Percentiles rank a stretch among this genome's conserved stretches.
phyloP scores from a whole-genome alignment of 805 yeast genomes.

The Barnettozyma siamensis region DNA sequence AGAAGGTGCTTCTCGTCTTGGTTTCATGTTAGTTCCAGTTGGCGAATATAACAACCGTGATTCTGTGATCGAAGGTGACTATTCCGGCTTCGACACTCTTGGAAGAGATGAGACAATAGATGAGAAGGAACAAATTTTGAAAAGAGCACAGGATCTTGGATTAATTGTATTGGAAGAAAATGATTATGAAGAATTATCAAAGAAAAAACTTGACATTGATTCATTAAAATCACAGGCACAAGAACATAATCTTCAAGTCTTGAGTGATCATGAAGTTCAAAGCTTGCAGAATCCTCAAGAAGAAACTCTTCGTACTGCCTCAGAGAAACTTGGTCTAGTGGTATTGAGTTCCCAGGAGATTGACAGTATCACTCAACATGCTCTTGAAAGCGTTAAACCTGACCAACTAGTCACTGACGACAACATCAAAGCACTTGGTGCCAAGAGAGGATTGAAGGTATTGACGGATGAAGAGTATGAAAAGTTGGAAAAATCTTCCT shows the following conservation, averaged over 20 bases:
- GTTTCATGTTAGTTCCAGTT: slow-evolving; percentile 14
- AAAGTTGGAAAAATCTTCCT: slow-evolving; percentile 1
- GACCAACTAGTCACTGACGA: background rate
- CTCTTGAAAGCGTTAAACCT: slow-evolving; percentile 9
- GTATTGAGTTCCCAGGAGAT: slow-evolving; percentile 21
- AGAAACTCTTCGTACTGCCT: slow-evolving; percentile 14
- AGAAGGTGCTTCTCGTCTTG: slow-evolving; percentile 15
- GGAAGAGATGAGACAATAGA: slow-evolving; percentile 6
- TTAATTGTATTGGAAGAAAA: slow-evolving; percentile 24
- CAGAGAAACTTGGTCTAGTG: slow-evolving; percentile 14
- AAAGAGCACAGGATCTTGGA: slow-evolving; percentile 17
- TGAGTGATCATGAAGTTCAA: slow-evolving; percentile 18
- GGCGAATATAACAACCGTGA: slow-evolving; percentile 5
- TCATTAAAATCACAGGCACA: slow-evolving; percentile 11
- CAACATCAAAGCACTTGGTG: slow-evolving; percentile 4
- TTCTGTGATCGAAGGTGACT: slow-evolving; percentile 8
- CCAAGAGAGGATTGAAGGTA: slow-evolving; percentile 2
- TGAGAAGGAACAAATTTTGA: slow-evolving; percentile 6
- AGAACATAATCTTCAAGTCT: slow-evolving; percentile 15
- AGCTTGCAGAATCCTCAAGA: slow-evolving; percentile 10
- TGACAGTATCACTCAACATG: slow-evolving; percentile 2
- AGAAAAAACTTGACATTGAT: background rate
- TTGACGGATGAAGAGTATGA: slow-evolving; percentile 6
- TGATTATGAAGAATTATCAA: slow-evolving; percentile 16
- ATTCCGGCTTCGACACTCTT: slow-evolving; percentile 13